A percentile compares a stretch with the other conserved stretches of the same genome.
phyloP scores from a whole-genome alignment of 352 stramenopile species.

The Pythium plurisporium region DNA sequence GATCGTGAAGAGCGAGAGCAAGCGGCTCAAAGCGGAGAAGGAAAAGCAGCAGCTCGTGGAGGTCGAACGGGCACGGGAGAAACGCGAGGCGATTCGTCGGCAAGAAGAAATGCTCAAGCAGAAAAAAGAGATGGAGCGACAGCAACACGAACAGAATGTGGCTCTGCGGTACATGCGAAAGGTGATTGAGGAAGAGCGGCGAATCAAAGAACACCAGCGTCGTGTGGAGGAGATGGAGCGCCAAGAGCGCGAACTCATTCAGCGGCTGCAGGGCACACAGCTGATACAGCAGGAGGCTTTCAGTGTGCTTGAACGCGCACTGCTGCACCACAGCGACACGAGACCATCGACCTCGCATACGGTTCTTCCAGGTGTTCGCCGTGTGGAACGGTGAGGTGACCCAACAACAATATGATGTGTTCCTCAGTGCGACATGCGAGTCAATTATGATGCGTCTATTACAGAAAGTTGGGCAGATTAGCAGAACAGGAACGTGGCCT shows the following conservation, averaged over 20 bases:
- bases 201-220: constrained; percentile 47
- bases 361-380: constrained; percentile 3
- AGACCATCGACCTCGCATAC: constrained; percentile 12
- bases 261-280: constrained; percentile 65
- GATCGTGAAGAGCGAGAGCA: constrained; percentile 64
- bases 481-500: constrained; percentile 75
- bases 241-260: constrained; percentile 54
- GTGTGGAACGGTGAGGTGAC: constrained; percentile 8
- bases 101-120: constrained; percentile 59
- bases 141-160: constrained; percentile 47
- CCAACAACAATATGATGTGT: background rate
- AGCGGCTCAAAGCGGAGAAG: constrained; percentile 55
- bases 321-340: constrained; percentile 29
- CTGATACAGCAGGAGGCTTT: constrained; percentile 72
- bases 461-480: constrained; percentile 18
- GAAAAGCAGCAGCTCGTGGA: constrained; percentile 48
- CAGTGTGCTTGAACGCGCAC: constrained; percentile 59
- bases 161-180: constrained; percentile 58
- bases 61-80: constrained; percentile 50
- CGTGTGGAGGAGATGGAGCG: constrained; percentile 66
- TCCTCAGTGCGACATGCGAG: no score
- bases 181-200: constrained; percentile 53
- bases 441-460: constrained; percentile 12
- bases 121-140: constrained; percentile 37
- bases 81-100: constrained; percentile 42